A percentile compares a stretch with the other conserved stretches of the same genome.
These are phyloP conservation scores for Coemansia sp. DNA, from an alignment of 192 early-diverging fungal genomes.

Conservation along the genomic window DNA sequence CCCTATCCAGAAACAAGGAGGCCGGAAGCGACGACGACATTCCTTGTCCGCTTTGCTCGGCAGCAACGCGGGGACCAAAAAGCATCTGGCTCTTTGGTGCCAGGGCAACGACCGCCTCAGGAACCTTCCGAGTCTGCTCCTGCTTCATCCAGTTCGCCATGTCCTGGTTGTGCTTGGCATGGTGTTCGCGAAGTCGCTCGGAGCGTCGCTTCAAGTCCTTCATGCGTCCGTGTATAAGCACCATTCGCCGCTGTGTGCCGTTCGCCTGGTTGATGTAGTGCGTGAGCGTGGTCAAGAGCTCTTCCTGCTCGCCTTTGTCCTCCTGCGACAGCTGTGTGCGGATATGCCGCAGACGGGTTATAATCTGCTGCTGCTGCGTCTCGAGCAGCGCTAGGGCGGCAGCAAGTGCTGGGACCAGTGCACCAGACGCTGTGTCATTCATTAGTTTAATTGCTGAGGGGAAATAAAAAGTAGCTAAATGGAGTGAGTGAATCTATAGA, in stretches of 20 bases:
- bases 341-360: conserved; percentile 18
- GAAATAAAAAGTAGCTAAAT: not conserved
- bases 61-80: conserved; percentile 1
- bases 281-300: conserved; percentile 39
- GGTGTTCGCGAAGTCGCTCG: conserved; percentile 32
- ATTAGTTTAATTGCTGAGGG: conserved; percentile 7
- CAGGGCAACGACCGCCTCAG: conserved; percentile 16
- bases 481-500: not conserved
- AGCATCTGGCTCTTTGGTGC: conserved; percentile 1
- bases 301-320: conserved; percentile 10
- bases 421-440: conserved; percentile 8
- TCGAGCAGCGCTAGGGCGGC: conserved; percentile 28
- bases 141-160: conserved; percentile 34
- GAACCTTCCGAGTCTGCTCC: conserved; percentile 28
- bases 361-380: conserved; percentile 28
- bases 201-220: conserved; percentile 42
- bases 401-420: conserved; percentile 27
- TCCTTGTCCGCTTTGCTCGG: conserved; percentile 1
- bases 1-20: conserved; percentile 8
- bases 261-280: conserved; percentile 43
- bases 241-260: conserved; percentile 36
- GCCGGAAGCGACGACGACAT: conserved; percentile 12
- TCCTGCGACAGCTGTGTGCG: conserved; percentile 19
- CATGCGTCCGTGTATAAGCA: conserved; percentile 33
- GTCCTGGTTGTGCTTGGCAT: conserved; percentile 29